A percentile compares a stretch with the other conserved stretches of the same genome.
phyloP scores from a whole-genome alignment of 2,329 filamentous ascomycete species.

The Penicillium sp. region DNA sequence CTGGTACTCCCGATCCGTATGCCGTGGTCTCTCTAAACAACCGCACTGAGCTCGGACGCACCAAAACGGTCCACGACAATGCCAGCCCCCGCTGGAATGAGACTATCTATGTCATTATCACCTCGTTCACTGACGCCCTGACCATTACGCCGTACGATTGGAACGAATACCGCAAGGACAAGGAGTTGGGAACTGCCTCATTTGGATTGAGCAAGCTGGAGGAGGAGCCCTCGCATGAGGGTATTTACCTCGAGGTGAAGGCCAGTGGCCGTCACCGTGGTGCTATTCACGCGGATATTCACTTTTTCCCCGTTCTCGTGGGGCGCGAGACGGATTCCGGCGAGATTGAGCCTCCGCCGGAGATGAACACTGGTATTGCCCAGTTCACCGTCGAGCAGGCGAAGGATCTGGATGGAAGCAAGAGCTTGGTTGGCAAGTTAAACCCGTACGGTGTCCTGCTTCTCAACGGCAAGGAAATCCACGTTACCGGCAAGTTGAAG shows the following conservation, averaged over 20 bases:
- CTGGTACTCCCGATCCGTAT: conserved; percentile 88
- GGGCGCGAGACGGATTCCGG: conserved; percentile 64
- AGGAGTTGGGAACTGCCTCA: conserved; percentile 81
- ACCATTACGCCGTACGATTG: conserved; percentile 84
- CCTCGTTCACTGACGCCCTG: conserved; percentile 80
- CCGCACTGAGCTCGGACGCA: conserved; percentile 74
- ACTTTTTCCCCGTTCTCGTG: conserved; percentile 91
- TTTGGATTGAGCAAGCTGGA: conserved; percentile 82
- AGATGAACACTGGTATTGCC: conserved; percentile 88
- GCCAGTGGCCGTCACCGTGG: conserved; percentile 80
- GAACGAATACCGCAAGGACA: conserved; percentile 95
- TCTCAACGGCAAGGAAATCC: conserved; percentile 87
- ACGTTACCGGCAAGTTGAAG: conserved; percentile 87
- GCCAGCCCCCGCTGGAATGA: conserved; percentile 91
- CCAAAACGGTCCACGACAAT: conserved; percentile 81
- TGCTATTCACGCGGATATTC: conserved; percentile 72
- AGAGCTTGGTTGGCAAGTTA: conserved; percentile 84
- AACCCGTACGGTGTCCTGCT: conserved; percentile 87
- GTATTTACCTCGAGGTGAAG: conserved; percentile 76
- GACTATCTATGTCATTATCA: conserved; percentile 91
- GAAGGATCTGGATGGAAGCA: conserved; percentile 88
- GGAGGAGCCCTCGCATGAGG: conserved; percentile 71
- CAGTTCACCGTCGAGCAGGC: conserved; percentile 92
- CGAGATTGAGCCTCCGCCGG: conserved; percentile 72
- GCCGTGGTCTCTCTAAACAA: conserved; percentile 78